phyloP scores from a whole-genome alignment of 805 yeast species.

The Jamesozyma gamospora region DNA sequence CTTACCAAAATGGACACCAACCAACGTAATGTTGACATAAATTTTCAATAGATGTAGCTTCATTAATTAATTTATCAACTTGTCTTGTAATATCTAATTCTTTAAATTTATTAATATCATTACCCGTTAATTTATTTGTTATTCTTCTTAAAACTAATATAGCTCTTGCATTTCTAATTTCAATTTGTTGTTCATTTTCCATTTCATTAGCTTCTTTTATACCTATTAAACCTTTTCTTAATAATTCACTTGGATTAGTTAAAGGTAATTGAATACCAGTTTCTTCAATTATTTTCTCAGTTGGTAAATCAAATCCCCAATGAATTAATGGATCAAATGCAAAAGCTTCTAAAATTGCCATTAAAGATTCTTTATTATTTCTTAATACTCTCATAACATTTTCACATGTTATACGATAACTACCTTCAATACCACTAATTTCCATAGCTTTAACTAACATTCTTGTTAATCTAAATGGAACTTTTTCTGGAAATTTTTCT shows the following conservation, averaged over 20 bases:
- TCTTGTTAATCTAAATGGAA: constrained; percentile 89
- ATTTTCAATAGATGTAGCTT: constrained; percentile 92
- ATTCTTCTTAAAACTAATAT: constrained; percentile 80
- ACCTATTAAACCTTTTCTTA: constrained; percentile 63
- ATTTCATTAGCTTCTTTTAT: constrained; percentile 64
- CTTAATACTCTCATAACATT: constrained; percentile 91
- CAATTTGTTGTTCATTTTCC: constrained; percentile 57
- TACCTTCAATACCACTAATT: constrained; percentile 95
- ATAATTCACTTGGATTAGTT: constrained; percentile 55
- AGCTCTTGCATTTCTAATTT: constrained; percentile 79
- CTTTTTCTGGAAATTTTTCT: constrained; percentile 95
- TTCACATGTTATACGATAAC: constrained; percentile 90
- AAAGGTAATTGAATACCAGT: constrained; percentile 60
- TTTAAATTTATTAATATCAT: constrained; percentile 66
- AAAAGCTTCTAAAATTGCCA: constrained; percentile 96
- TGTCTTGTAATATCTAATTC: constrained; percentile 77
- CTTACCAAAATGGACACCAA: constrained; percentile 96
- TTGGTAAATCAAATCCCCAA: constrained; percentile 95
- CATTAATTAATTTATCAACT: constrained; percentile 85
- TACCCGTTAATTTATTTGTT: constrained; percentile 85
- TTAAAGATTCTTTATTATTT: constrained; percentile 86
- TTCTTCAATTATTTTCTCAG: constrained; percentile 66
- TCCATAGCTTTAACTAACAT: constrained; percentile 98
- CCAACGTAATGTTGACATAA: constrained; percentile 94
- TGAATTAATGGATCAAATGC: constrained; percentile 96